Base-by-base conservation (phyloP, 176 grass and related monocot species). In the Neostapfia colusana region DNA sequence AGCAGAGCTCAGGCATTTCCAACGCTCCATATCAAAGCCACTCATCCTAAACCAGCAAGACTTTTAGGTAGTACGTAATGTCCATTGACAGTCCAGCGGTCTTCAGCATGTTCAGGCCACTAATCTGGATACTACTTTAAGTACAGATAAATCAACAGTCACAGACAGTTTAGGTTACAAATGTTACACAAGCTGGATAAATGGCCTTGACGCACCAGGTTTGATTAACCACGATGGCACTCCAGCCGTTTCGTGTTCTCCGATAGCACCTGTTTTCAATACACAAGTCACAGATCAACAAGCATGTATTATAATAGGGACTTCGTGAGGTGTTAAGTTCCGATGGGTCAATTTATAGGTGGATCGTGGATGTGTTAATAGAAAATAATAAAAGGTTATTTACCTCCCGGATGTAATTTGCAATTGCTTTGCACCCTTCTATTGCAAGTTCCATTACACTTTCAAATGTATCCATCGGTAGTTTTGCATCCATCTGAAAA, bases 341-440 rank as follows among this genome's bases (percentile, higher is more conserved):
- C 34, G 55, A 44, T 35, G 10, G 26, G 34, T 39, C 42, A 43
- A 86, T 25, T 57, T 23, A 58, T 58, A 25, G 21, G 55, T 58
- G 55, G 10, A 62, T 15, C 24, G 3, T 7, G 3, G 5, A 39
- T 31, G 9, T 61, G 39, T 35, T 65, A 9, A n/a, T 9, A 25
- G 27, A 44, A 69, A 2, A 17, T 42, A 66, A 79, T 4, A 40
- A 20, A 71, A 58, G 2, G 58, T 26, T 74, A 26, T 83, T 85
- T 84, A 93, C 95, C 77, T 88, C 84, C 36, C 89, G 84, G 27
- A 93, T 90, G 76, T 97, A 93, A 24, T 75, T 72, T 79, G 91
- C 95, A 9, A 97, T 88, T 24, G 91, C 95, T 83, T 93, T 97
- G 91, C 95, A 97, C 68, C 95, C 95, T 88, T 97, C 91, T 10